Conservation (phyloP, 2,329 filamentous ascomycete genomes). For the Zasmidium citrigriseum region DNA sequence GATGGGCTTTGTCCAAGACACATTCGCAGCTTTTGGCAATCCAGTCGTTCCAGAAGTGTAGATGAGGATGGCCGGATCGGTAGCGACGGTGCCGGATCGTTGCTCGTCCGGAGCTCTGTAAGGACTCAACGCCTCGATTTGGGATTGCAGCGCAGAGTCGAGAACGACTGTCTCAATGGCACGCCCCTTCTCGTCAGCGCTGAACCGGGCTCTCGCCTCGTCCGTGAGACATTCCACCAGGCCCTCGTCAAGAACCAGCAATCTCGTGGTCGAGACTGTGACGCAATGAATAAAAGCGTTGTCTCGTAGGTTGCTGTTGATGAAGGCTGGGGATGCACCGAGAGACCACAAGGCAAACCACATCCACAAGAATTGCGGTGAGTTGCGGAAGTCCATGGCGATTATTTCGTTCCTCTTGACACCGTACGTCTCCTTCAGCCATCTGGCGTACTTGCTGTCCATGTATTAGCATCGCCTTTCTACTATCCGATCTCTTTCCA, state of each 20-base stretch:
- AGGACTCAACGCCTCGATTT: constrained; percentile 29
- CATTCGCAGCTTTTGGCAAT: constrained; percentile 63
- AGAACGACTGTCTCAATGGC: constrained; percentile 64
- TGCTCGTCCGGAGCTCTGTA: constrained; percentile 35
- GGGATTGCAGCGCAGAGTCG: constrained; percentile 60
- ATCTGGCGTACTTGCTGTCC: constrained; percentile 65
- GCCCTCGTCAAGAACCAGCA: constrained; percentile 69
- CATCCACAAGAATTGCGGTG: constrained; percentile 73
- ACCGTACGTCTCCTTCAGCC: constrained; percentile 65
- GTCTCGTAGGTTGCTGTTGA: constrained; percentile 81
- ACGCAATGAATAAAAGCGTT: constrained; percentile 74
- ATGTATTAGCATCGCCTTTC: neutral
- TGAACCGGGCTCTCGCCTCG: constrained; percentile 49
- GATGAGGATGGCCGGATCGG: constrained; percentile 70
- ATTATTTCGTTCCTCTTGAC: constrained; percentile 74
- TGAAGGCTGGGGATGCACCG: constrained; percentile 79
- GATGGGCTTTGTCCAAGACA: constrained; percentile 36
- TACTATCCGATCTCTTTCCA: neutral
- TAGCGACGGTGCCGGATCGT: constrained; percentile 29
- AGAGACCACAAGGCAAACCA: constrained; percentile 80
- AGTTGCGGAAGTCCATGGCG: constrained; percentile 79
- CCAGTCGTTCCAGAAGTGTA: constrained; percentile 87
- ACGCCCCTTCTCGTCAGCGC: constrained; percentile 43
- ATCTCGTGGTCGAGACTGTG: constrained; percentile 62
- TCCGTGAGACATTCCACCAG: constrained; percentile 60